Conservation (phyloP, 225 moss, liverwort and hornwort species). For the Pleurozium schreberi region DNA sequence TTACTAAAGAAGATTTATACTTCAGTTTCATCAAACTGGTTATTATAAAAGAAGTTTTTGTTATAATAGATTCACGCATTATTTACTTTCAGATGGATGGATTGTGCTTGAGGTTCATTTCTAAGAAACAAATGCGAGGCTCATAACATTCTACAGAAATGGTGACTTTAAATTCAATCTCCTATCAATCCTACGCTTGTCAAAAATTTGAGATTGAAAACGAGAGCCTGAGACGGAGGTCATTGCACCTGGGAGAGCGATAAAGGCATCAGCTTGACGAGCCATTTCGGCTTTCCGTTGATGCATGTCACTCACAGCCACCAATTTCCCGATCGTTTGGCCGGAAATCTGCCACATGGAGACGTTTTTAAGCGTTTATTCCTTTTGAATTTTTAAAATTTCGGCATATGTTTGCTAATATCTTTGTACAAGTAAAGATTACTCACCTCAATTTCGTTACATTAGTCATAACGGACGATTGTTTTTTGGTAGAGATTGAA, state of each 20-base stretch:
- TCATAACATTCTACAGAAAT: background rate
- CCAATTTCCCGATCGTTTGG: conserved; percentile 55
- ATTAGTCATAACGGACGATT: background rate
- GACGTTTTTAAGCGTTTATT: background rate
- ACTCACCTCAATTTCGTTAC: background rate
- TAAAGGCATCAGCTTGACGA: conserved; percentile 81
- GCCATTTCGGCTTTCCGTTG: conserved; percentile 90
- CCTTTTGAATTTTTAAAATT: background rate
- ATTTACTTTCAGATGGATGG: too few species aligned
- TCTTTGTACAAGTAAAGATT: background rate
- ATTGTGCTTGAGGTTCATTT: background rate
- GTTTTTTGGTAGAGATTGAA: background rate
- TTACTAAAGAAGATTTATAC: background rate
- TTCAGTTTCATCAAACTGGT: background rate
- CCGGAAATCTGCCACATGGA: conserved; percentile 47
- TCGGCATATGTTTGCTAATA: background rate
- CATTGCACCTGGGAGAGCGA: conserved; percentile 66
- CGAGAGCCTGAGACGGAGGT: background rate
- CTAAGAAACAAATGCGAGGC: background rate
- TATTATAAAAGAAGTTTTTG: background rate
- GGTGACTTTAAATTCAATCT: background rate
- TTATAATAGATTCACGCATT: too few species aligned
- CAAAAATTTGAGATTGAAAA: background rate
- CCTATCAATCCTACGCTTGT: background rate
- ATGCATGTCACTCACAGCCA: conserved; percentile 76